Evolutionary conservation across 2,329 filamentous ascomycete genomes (phyloP), one percentile per base, ranked within the genome.

Genomic region (Fusarium anguioides): DNA sequence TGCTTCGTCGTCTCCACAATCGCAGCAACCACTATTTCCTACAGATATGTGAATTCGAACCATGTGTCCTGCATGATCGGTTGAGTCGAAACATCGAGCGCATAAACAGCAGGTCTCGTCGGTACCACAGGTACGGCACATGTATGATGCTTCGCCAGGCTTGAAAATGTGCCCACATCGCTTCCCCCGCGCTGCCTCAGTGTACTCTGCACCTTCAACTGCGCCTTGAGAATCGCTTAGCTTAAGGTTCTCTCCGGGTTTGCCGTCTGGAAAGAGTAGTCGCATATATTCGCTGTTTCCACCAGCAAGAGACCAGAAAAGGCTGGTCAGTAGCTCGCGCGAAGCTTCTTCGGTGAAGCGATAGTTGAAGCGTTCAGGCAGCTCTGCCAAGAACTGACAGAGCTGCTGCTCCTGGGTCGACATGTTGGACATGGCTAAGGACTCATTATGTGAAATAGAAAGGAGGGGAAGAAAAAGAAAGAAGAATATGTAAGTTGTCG

Each of bases 111-210:
- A 98, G 1, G 96, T 98, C 68, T 97, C 95, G 78, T 99, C 96
- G 41, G 91, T 89, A 45, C 93, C 93, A 79, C 96, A 99, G 11
- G 95, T 98, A 72, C 94, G 91, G 84, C 96, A 99, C 72, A 91
- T 87, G 78, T 98, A 99, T 60, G 93, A 95, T 56, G 94, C 94
- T 82, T 99, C 96, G 48, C 95, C 96, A 15, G 88, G 86, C 80
- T 95, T 95, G 85, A 99, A 97, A 65, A 99, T 98, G 81, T 99
- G 96, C 6, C 96, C 96, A 77, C 96, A 99, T 44, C 94, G 90
- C 79, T 96, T 96, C 54, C 96, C 96, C 70, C 93, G 89, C 15
- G 96, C 96, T 8, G 92, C 91, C 70, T 95, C 91, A 20, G 93
- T 96, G 76, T 98, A 99, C 78, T 99, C 96, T 29, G 95, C 93